Percentiles rank a stretch among this genome's conserved stretches.
These are phyloP conservation scores for Trichoderma asperelloides DNA, from an alignment of 495 filamentous ascomycete species.

Conservation along the genomic window DNA sequence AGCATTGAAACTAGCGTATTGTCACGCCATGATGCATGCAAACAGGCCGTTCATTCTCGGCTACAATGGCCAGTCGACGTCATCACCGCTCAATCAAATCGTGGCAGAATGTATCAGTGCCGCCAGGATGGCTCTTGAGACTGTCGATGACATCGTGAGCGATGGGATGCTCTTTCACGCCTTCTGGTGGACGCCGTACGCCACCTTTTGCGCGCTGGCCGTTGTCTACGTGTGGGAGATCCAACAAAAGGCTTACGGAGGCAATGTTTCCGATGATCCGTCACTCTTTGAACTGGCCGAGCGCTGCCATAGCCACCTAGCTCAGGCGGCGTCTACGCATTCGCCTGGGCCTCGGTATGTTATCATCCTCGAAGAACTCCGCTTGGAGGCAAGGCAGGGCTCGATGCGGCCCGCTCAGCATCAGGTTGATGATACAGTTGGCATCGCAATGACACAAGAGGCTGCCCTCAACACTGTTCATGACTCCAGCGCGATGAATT, in stretches of 20 bases:
- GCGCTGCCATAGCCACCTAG: conserved; percentile 38
- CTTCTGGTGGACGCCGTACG: conserved; percentile 33
- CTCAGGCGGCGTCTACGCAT: conserved; percentile 38
- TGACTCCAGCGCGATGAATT: too few species aligned
- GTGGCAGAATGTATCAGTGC: too few species aligned
- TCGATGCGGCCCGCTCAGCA: neutral
- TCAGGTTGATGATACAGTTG: neutral
- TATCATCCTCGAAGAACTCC: conserved; percentile 42
- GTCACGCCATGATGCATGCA: too few species aligned
- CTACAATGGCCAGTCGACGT: too few species aligned
- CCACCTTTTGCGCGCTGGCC: conserved; percentile 27
- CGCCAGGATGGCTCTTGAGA: too few species aligned
- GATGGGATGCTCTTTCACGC: conserved; percentile 21
- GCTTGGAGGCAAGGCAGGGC: conserved; percentile 4
- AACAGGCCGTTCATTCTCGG: too few species aligned
- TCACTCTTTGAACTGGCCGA: conserved; percentile 29
- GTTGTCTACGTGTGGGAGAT: conserved; percentile 29
- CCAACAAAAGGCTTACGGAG: conserved; percentile 14
- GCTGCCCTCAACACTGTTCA: neutral
- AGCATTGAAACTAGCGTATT: too few species aligned
- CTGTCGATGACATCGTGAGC: neutral
- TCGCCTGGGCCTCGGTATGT: conserved; percentile 43
- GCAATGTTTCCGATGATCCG: neutral
- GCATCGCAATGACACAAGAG: neutral
- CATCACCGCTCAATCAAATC: too few species aligned